Conservation (phyloP, 1,139 yeast genomes). For the Saccharomyces hybrid region DNA sequence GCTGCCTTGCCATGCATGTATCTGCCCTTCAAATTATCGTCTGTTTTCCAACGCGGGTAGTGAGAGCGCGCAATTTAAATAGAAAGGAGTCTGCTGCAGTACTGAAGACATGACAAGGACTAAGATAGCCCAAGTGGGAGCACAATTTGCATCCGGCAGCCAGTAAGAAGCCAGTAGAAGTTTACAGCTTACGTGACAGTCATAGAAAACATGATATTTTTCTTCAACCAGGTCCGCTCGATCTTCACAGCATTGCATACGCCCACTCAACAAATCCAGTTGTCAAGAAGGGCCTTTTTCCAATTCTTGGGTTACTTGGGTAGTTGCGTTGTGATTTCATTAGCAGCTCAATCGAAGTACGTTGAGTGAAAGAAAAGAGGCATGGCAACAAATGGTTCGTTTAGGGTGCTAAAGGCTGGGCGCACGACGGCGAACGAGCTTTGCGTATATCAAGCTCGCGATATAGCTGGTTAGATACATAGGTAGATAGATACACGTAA, state of each 20-base stretch:
- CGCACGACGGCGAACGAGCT: background rate
- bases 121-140: background rate
- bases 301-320: conserved; percentile 30
- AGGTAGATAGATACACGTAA: background rate
- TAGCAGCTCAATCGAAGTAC: conserved; percentile 26
- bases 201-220: conserved; percentile 16
- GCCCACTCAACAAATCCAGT: conserved; percentile 24
- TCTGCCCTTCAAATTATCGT: background rate
- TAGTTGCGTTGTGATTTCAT: conserved; percentile 29
- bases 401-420: no score
- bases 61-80: background rate
- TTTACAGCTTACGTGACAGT: background rate
- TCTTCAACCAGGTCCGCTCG: conserved; percentile 27
- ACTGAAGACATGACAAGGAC: background rate
- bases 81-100: background rate
- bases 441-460: background rate
- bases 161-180: background rate
- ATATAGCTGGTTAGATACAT: background rate
- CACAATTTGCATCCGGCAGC: background rate
- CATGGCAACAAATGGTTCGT: background rate
- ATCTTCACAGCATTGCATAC: conserved; percentile 29
- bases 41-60: background rate
- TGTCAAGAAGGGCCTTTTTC: conserved; percentile 31
- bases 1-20: background rate
- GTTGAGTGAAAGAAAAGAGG: conserved; percentile 8